Evolutionary conservation across 805 yeast genomes (phyloP), one percentile per base, ranked within the genome.

Genomic region (Candida ipomoeae): DNA sequence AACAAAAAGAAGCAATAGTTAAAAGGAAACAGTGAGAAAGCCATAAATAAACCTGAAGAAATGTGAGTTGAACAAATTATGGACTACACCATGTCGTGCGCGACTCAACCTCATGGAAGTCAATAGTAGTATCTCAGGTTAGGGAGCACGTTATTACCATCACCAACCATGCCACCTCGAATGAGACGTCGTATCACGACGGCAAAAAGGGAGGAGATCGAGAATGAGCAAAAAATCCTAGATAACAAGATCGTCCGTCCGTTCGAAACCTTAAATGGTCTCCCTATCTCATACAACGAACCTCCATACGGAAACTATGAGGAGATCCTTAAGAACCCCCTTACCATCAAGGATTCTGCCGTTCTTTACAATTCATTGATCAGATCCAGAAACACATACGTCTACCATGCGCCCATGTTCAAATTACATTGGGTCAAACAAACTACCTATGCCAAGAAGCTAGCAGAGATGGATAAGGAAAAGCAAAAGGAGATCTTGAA

Each of bases 401-500:
- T 71, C 72, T 83, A 39, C 80, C 88, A 87, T 64, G 84, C 53
- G 61, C 83, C 66, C 75, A 81, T 89, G 77, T 90, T 92, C 60
- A 81, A 81, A 52, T 73, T 85, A 43, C 89, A 83, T 59, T 92
- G 97, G 96, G 76, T 85, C 6, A 82, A 86, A 53, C 86, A 84
- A 48, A 78, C 82, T 51, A 66, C 83, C 48, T 78, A 83, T 54
- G 77, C 74, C 49, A 80, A 71, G 64, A 74, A 64, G 53, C 63
- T 70, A 48, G 68, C 67, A 8, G 75, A 71, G 29, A 64, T 68
- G 49, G 70, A 67, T 46, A 66, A 63, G 64, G 61, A 51, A 32
- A 56, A 57, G 37, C 61, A 56, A 18, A 56, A 58, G 18, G 63
- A 56, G 36, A 50, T 52, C 33, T 38, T 55, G 26, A 48, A 44